Base-by-base conservation (phyloP, 805 yeast genomes). In the Candida cerambycidarum region DNA sequence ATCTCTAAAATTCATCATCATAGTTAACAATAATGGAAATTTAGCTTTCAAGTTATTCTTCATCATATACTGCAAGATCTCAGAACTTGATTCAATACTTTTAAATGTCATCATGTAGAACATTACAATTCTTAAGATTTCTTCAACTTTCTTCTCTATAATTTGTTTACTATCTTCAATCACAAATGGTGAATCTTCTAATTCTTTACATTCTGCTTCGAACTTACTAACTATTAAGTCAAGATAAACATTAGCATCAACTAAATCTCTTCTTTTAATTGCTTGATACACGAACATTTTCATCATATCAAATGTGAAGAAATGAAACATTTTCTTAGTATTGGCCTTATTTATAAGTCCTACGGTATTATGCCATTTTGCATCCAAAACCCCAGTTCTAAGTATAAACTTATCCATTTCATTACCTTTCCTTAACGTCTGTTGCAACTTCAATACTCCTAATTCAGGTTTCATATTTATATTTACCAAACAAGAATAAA, bases 301-400 rank as follows among this genome's bases (percentile, higher is more conserved):
- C 12, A 69, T 47, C 43, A 61, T 68, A 1, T 50, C 47, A 14
- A 67, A 44, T 9, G 61, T 47, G 43, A 58, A 63, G 43, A 61
- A 68, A n/a, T 50, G 36, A n/a, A 56, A 42, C 69, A 69, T 66
- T 42, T 56, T 59, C 30, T 46, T 38, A 19, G 49, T 51, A 17
- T 60, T 62, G 5, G 18, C 31, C 4, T 44, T 53, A 7, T 43
- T 28, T 1, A 47, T 39, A 5, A 49, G 44, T 31, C 45, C 48
- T 17, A 58, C 52, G 0, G 61, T 54, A 43, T 67, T 58, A 43
- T 69, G 72, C 72, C 72, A 67, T 39, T 60, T 61, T 4, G 72
- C 59, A 25, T 58, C 50, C 5, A 63, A 37, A 39, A 58, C 51
- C 1, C 75, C 75, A 2, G 75, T 67, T 35, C 72, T 49, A 7